Conservation (phyloP, 2,329 filamentous ascomycete species). For the Aspergillus quadrilineatus region DNA sequence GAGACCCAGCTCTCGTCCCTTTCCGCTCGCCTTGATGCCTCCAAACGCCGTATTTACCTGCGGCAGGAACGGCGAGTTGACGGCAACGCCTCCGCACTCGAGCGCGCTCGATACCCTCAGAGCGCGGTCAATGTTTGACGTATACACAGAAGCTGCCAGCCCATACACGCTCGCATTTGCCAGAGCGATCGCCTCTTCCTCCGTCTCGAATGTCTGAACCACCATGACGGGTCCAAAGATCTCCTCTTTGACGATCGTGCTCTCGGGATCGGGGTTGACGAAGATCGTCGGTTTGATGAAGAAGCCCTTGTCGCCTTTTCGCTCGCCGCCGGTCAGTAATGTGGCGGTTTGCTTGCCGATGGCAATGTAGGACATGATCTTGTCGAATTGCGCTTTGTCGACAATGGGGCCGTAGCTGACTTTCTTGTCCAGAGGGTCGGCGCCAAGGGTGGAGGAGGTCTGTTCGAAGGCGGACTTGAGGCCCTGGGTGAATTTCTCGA, state of each 20-base stretch:
- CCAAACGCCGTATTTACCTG: slow-evolving; percentile 9
- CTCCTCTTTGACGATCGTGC: slow-evolving; percentile 10
- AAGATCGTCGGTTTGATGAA: slow-evolving; percentile 17
- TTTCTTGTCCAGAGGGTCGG: background rate
- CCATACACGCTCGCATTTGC: slow-evolving; percentile 11
- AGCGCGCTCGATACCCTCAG: slow-evolving; percentile 10
- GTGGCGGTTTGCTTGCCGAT: slow-evolving; percentile 7
- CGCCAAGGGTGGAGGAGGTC: background rate
- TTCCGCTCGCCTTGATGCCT: slow-evolving; percentile 5
- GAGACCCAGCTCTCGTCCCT: slow-evolving; percentile 4
- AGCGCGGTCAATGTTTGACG: slow-evolving; percentile 8
- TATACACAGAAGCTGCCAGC: slow-evolving; percentile 13
- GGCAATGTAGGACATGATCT: slow-evolving; percentile 12
- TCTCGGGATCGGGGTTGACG: slow-evolving; percentile 2
- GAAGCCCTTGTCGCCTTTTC: slow-evolving; percentile 2
- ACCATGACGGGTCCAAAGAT: slow-evolving; percentile 14
- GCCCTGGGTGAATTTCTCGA: slow-evolving; percentile 14
- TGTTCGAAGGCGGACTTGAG: slow-evolving; percentile 13
- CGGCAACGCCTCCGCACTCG: slow-evolving; percentile 13
- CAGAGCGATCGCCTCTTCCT: slow-evolving; percentile 11
- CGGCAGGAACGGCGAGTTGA: slow-evolving; percentile 15
- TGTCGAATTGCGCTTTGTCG: slow-evolving; percentile 12
- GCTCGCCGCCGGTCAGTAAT: slow-evolving; percentile 7
- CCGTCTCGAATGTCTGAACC: slow-evolving; percentile 11
- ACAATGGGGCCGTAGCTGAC: slow-evolving; percentile 14